Conservation (phyloP, 257 asterid species). For the Solanum appendiculatum region DNA sequence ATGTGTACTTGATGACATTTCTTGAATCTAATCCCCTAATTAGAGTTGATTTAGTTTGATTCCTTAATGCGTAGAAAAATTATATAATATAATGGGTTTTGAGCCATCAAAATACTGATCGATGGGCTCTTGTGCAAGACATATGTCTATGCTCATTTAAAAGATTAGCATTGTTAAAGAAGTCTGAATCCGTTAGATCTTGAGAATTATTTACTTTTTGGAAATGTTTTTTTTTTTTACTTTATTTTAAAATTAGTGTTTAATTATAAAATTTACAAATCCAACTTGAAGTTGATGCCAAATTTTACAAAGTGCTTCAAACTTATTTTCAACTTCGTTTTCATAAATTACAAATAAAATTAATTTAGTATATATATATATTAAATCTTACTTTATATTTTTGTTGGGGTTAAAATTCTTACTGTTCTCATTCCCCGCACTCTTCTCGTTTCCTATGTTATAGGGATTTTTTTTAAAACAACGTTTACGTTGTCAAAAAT, state of each 20-base stretch:
- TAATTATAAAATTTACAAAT: no score
- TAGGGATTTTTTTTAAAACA: not conserved
- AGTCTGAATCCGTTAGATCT: no score
- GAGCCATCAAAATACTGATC: not conserved
- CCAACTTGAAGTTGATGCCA: no score
- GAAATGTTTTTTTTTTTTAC: no score
- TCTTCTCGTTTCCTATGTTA: not conserved
- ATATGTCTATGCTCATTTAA: not conserved
- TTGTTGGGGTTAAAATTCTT: no score
- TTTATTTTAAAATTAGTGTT: no score
- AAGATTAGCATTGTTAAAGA: no score
- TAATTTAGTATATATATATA: no score
- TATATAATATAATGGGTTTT: not conserved
- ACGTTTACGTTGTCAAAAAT: not conserved
- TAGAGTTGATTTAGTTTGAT: not conserved
- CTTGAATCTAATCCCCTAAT: not conserved
- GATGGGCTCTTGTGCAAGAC: not conserved
- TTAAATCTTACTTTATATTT: not conserved
- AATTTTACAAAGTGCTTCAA: no score
- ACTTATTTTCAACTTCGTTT: no score
- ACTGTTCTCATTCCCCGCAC: not conserved
- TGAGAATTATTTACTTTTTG: no score
- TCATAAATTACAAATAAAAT: no score
- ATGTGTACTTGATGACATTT: not conserved
- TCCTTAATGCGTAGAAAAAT: not conserved